These are phyloP conservation scores for Colletotrichum sansevieriae DNA, from an alignment of 2,329 filamentous ascomycete genomes.

Conservation along the genomic window DNA sequence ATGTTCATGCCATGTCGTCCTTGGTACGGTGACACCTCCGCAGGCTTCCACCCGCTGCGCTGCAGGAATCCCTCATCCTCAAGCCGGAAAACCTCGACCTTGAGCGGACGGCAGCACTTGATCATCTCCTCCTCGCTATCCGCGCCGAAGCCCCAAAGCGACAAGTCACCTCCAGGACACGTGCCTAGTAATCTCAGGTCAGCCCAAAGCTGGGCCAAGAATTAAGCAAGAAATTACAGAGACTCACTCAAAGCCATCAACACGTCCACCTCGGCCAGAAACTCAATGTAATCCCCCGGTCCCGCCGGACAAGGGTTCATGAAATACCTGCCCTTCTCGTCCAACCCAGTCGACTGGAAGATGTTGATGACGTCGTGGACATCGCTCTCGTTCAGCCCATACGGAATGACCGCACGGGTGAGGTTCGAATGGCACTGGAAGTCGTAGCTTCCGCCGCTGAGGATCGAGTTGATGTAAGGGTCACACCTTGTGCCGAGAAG, in stretches of 20 bases:
- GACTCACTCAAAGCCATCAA: conserved; percentile 67
- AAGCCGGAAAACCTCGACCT: conserved; percentile 79
- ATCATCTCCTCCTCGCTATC: conserved; percentile 76
- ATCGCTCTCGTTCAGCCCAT: conserved; percentile 77
- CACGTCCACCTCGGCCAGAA: conserved; percentile 84
- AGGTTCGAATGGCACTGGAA: conserved; percentile 90
- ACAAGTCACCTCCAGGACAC: conserved; percentile 85
- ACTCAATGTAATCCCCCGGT: conserved; percentile 75
- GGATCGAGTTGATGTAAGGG: conserved; percentile 83
- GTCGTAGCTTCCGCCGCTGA: conserved; percentile 77
- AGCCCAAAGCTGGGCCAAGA: neutral
- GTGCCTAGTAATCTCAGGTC: conserved; percentile 59
- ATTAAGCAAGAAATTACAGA: neutral
- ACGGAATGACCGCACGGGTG: conserved; percentile 76
- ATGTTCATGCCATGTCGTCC: conserved; percentile 74
- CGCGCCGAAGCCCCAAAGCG: conserved; percentile 83
- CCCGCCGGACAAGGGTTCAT: conserved; percentile 75
- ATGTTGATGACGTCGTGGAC: conserved; percentile 89
- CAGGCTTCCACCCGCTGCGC: conserved; percentile 71
- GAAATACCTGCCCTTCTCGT: conserved; percentile 79
- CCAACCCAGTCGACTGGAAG: conserved; percentile 86
- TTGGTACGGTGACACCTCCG: conserved; percentile 70
- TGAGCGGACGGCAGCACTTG: conserved; percentile 79
- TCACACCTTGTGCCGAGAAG: conserved; percentile 86
- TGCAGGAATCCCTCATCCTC: conserved; percentile 65